Evolutionary conservation across 208 protist species (phyloP).

Genomic region (Wallacemonas sp.): DNA sequence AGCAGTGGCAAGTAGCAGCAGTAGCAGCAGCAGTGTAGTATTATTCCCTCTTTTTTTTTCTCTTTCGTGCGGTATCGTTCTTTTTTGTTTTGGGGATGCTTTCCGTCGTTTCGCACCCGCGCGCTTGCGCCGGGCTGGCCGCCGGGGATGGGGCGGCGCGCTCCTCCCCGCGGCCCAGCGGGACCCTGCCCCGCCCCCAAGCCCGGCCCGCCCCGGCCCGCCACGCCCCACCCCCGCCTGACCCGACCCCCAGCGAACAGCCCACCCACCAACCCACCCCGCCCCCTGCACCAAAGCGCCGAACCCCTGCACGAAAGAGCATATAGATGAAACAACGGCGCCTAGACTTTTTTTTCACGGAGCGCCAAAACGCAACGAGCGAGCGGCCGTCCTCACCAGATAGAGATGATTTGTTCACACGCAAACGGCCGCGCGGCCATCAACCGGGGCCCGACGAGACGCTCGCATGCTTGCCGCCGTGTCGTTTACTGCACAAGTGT

Average conservation of each 20-base stretch:
- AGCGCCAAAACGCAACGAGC: not conserved
- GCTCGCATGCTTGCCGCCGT: not conserved
- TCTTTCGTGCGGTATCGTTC: not conserved
- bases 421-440: not conserved
- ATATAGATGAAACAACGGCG: constrained; percentile 2
- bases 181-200: not conserved
- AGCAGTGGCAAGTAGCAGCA: no score
- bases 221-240: not conserved
- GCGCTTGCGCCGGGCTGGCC: no score
- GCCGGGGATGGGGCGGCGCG: no score
- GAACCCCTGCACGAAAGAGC: not conserved
- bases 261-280: not conserved
- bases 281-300: not conserved
- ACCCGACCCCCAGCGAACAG: constrained; percentile 3
- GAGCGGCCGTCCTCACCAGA: no score
- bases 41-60: constrained; percentile 1
- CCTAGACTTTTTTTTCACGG: not conserved
- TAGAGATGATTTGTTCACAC: no score
- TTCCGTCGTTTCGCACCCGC: no score
- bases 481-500: not conserved
- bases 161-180: no score
- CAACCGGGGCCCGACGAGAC: not conserved
- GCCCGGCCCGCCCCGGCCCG: not conserved
- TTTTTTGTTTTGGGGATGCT: not conserved
- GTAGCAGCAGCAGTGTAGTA: no score